Conservation (phyloP, 148 eudicot species). For the Rhododendron vialii region DNA sequence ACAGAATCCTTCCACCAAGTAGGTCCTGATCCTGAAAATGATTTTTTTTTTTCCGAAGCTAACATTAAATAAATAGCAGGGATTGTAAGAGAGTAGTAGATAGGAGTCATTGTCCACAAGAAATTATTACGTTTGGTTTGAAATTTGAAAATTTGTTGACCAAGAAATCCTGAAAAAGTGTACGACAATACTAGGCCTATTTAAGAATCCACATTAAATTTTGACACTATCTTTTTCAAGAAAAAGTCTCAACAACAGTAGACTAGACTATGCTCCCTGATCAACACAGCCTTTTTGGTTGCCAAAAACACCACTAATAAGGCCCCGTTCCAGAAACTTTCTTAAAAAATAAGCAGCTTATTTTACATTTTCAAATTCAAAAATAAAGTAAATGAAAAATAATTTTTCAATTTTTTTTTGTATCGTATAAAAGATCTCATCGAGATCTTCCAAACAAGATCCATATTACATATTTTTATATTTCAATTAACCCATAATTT, state of each 20-base stretch:
- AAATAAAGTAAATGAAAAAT: too few species aligned
- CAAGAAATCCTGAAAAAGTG: not conserved
- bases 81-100: not conserved
- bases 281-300: too few species aligned
- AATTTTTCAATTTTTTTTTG: too few species aligned
- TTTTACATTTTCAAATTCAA: too few species aligned
- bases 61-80: not conserved
- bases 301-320: not conserved
- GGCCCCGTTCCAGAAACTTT: too few species aligned
- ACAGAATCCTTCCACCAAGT: not conserved
- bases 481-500: too few species aligned
- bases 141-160: not conserved
- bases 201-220: not conserved
- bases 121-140: not conserved
- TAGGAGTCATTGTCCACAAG: not conserved
- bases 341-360: too few species aligned
- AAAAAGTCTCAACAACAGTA: not conserved
- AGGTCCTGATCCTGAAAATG: not conserved
- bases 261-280: not conserved
- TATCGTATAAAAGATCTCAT: too few species aligned
- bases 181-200: not conserved
- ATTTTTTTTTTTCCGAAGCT: not conserved
- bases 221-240: not conserved
- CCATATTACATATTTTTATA: too few species aligned
- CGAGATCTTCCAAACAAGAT: too few species aligned